Evolutionary conservation across 805 yeast species (phyloP), one percentile per base, ranked within the genome.

Genomic region (Myxozyma vanderwaltii): DNA sequence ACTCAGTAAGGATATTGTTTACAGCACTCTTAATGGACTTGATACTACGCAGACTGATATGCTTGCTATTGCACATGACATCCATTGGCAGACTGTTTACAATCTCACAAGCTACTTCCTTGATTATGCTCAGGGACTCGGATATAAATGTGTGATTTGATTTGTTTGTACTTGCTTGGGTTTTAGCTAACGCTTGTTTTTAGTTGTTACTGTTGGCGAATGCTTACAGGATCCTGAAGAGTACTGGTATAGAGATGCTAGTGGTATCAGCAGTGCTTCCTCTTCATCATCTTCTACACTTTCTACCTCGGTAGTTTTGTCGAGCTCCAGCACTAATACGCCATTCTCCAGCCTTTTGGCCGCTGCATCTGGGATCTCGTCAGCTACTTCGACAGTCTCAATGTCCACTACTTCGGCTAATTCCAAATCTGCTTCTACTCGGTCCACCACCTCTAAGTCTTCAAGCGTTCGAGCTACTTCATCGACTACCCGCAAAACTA

Each of bases 191-290:
- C 39, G 8, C 10, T 17, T 13, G n/a, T 24, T 23, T 40, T n/a
- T 31, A 52, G 51, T 56, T 7, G 59, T 59, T 7, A 59, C 63
- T 3, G 57, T 59, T n/a, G 63, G 63, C 15, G 60, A 59, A 27
- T 59, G 63, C 23, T 39, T 59, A n/a, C 51, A 46, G 7, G 63
- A 59, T 51, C 57, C 59, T 4, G 52, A 55, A 31, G 43, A 40
- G 44, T 24, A 55, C 46, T 59, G 63, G 63, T 61, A 58, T 29
- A 43, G 63, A 29, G 51, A 61, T 12, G 15, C 43, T 13, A 2
- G 21, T 2, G 43, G 21, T n/a, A 38, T 10, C 19, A 19, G 43
- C 21, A 38, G n/a, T n/a, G n/a, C 48, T 13, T 33, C 58, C 2
- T 23, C 53, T 29, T 24, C 40, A 8, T 19, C 41, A 23, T 21